Evolutionary conservation across 805 yeast species (phyloP), one percentile per base, ranked within the genome.

Genomic region (Candida gorgasii): DNA sequence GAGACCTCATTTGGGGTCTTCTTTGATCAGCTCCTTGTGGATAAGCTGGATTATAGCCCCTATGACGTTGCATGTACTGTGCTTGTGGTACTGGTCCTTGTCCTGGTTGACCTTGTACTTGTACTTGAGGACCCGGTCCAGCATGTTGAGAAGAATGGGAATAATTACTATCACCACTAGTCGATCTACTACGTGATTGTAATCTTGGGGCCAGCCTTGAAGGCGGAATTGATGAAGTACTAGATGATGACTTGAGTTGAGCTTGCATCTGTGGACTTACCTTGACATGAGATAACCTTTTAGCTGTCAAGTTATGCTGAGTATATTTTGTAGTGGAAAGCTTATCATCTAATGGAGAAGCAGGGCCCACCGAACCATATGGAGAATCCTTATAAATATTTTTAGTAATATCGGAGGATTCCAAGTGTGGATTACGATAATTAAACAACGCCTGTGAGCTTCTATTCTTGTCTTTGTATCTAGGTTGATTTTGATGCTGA

Each of bases 381-480:
- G 53, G 53, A 26, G 50, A 44, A 28, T 44, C 48, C 8, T 40
- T 14, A 14, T 13, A 24, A 7, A 43, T 30, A 12, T 34, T 39
- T n/a, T 42, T 36, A 12, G 44, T 36, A 29, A 49, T 35, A 32
- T 47, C 45, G 35, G 40, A 27, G 12, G 53, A 44, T 7, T 48
- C 43, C 20, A 42, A 46, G 24, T 40, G 45, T 8, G 48, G 53
- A 33, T 52, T 59, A 20, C 62, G 56, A 47, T 68, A 68, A 34
- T 58, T 59, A 51, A 68, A 69, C 30, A 69, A 50, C 33, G 61
- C 44, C 47, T 66, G 73, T 3, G 72, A 64, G 16, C 42, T 48
- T 26, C 60, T 43, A 17, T 32, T 38, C 13, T 35, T 47, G 17
- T 17, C 28, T 14, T 18, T 35, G n/a, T 22, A n/a, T 8, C 33